A percentile compares a stretch with the other conserved stretches of the same genome.
phyloP scores from a whole-genome alignment of 1,284 basidiomycete species.

The Ganoderma sinense region DNA sequence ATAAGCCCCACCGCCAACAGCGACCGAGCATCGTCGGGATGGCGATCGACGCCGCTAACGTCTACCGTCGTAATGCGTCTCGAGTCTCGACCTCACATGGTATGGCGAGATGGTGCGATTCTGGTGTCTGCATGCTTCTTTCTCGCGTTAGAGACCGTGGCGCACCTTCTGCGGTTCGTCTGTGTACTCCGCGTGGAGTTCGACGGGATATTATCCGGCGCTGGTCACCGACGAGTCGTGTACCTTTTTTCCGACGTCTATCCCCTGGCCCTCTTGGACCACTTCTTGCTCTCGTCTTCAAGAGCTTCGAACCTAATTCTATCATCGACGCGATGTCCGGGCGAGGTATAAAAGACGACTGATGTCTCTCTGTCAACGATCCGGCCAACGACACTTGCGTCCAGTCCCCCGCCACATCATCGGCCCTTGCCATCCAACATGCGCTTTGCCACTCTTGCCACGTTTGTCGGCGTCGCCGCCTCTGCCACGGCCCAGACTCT shows the following conservation, averaged over 20 bases:
- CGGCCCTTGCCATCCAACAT: constrained; percentile 17
- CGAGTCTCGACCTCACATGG: constrained; percentile 8
- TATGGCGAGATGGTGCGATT: background rate
- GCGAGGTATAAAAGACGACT: background rate
- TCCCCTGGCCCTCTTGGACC: background rate
- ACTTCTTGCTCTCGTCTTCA: background rate
- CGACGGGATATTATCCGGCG: background rate
- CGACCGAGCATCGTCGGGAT: background rate
- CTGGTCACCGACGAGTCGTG: background rate
- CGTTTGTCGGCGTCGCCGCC: constrained; percentile 30
- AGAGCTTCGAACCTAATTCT: background rate
- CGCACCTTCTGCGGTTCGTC: constrained; percentile 12
- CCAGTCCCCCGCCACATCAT: background rate
- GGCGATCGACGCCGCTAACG: background rate
- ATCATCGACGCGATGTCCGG: background rate
- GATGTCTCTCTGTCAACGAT: background rate
- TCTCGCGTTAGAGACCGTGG: background rate
- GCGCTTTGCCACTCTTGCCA: constrained; percentile 24
- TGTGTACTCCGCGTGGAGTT: background rate
- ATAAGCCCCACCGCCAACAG: background rate
- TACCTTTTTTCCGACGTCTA: background rate
- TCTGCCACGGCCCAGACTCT: constrained; percentile 43
- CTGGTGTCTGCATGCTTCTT: background rate
- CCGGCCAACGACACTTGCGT: background rate
- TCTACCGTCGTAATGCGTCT: background rate